phyloP scores from a whole-genome alignment of 768 basidiomycete genomes.

The Lactarius sanguifluus region DNA sequence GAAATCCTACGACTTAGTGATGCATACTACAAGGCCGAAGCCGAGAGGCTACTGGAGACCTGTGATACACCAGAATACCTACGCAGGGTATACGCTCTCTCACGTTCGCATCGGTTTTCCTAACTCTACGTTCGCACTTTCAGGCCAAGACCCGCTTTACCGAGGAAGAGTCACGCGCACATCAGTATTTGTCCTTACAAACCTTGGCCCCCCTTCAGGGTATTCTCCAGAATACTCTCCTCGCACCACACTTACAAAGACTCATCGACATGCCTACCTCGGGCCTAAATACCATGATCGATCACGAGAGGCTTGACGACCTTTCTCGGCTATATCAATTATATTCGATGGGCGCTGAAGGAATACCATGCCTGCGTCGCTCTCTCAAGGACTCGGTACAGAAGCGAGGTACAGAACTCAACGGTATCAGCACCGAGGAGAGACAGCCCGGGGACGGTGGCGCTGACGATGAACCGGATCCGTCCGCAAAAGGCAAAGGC shows the following conservation, averaged over 20 bases:
- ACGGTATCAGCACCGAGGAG: slow-evolving; percentile 49
- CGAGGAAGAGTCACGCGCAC: slow-evolving; percentile 79
- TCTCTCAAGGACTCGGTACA: slow-evolving; percentile 72
- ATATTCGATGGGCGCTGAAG: slow-evolving; percentile 64
- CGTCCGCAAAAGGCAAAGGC: slow-evolving; percentile 48
- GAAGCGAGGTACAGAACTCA: slow-evolving; percentile 76
- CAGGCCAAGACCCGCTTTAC: slow-evolving; percentile 81
- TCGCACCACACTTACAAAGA: slow-evolving; percentile 71
- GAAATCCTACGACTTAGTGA: slow-evolving; percentile 74
- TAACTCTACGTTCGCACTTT: slow-evolving; percentile 26
- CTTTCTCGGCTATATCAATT: slow-evolving; percentile 78
- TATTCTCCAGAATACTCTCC: slow-evolving; percentile 75
- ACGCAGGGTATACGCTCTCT: slow-evolving; percentile 55
- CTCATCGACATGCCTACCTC: slow-evolving; percentile 80
- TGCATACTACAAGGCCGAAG: slow-evolving; percentile 77
- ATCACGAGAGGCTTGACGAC: slow-evolving; percentile 72
- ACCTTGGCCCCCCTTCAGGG: slow-evolving; percentile 67
- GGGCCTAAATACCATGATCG: slow-evolving; percentile 85
- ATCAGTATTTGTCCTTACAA: slow-evolving; percentile 80
- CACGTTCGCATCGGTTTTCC: neutral
- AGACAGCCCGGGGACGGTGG: slow-evolving; percentile 38
- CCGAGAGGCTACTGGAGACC: slow-evolving; percentile 60
- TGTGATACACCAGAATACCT: slow-evolving; percentile 86
- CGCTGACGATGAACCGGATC: slow-evolving; percentile 38
- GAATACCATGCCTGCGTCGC: slow-evolving; percentile 60